A percentile compares a stretch with the other conserved stretches of the same genome.
These are phyloP conservation scores for Lyophyllum semitale DNA, from an alignment of 768 basidiomycete genomes.

Conservation along the genomic window DNA sequence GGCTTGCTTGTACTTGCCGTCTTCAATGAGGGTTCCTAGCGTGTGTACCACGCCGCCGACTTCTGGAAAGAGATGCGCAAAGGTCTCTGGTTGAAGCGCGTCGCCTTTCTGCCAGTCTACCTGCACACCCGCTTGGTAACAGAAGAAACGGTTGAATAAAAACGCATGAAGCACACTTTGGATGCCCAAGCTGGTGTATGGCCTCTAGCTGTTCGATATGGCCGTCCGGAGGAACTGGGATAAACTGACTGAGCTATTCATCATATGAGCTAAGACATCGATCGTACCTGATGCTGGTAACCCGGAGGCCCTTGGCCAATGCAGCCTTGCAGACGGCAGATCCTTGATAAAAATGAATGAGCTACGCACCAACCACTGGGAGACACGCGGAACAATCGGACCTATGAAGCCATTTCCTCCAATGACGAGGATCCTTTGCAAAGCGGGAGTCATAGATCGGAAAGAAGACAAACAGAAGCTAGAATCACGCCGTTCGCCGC, in stretches of 20 bases:
- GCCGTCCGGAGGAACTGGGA: constrained; percentile 78
- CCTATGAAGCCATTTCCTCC: constrained; percentile 99
- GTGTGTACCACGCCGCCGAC: constrained; percentile 89
- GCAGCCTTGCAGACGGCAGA: constrained; percentile 93
- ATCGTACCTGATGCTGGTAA: constrained; percentile 83
- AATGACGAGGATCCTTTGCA: constrained; percentile 80
- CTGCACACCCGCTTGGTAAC: constrained; percentile 36
- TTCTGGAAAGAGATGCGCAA: constrained; percentile 64
- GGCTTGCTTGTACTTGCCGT: constrained; percentile 75
- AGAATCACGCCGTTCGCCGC: neutral
- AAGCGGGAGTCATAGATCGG: constrained; percentile 31
- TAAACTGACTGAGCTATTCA: neutral
- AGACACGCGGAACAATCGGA: constrained; percentile 23
- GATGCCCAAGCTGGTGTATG: constrained; percentile 86
- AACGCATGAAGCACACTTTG: constrained; percentile 49
- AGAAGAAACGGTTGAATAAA: constrained; percentile 4
- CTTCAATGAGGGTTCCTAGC: constrained; percentile 86
- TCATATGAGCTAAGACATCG: neutral
- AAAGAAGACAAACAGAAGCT: neutral
- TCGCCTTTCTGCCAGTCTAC: constrained; percentile 88
- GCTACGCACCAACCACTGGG: neutral
- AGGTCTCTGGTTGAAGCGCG: constrained; percentile 76
- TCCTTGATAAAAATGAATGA: constrained; percentile 49
- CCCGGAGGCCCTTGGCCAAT: constrained; percentile 79
- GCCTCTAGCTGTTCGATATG: constrained; percentile 87